A percentile compares a stretch with the other conserved stretches of the same genome.
These are phyloP conservation scores for Phytophthora hybrid DNA, from an alignment of 352 stramenopile genomes.

Conservation along the genomic window DNA sequence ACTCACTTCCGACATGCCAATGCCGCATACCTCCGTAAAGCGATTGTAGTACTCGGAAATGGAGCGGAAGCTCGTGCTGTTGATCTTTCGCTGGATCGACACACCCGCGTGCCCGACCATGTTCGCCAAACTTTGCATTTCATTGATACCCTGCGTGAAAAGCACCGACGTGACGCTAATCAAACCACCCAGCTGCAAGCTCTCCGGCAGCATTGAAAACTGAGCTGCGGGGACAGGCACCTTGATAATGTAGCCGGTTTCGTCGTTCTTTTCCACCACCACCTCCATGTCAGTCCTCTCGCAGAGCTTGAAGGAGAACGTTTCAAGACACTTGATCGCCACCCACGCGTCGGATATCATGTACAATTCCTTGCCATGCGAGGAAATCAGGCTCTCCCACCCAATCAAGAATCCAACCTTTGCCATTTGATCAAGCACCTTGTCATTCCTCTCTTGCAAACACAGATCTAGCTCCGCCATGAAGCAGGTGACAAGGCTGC, in stretches of 20 bases:
- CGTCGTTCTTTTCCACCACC: slow-evolving; percentile 67
- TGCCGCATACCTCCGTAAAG: slow-evolving; percentile 50
- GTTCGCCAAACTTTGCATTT: slow-evolving; percentile 94
- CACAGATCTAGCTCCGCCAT: slow-evolving; percentile 80
- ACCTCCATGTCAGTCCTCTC: slow-evolving; percentile 56
- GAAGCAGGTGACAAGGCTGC: slow-evolving; percentile 84
- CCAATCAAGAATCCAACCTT: slow-evolving; percentile 90
- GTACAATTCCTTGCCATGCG: slow-evolving; percentile 94
- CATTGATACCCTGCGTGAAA: slow-evolving; percentile 94
- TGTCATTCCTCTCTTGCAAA: slow-evolving; percentile 62
- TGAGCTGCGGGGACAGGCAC: slow-evolving; percentile 51
- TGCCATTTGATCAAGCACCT: slow-evolving; percentile 76
- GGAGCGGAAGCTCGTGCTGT: slow-evolving; percentile 74
- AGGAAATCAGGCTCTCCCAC: slow-evolving; percentile 96
- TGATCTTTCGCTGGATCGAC: slow-evolving; percentile 87
- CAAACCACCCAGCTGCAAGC: slow-evolving; percentile 59
- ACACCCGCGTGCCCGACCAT: slow-evolving; percentile 84
- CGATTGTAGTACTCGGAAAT: slow-evolving; percentile 84
- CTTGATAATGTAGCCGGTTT: slow-evolving; percentile 74
- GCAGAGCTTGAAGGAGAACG: slow-evolving; percentile 84
- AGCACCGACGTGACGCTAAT: slow-evolving; percentile 82
- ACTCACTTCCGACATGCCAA: slow-evolving; percentile 53
- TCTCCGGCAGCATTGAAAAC: slow-evolving; percentile 63
- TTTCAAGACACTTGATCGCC: slow-evolving; percentile 89
- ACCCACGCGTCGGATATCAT: slow-evolving; percentile 95